Base-by-base conservation (phyloP, 441 rosid genomes). In the Eugenia klotzschiana region DNA sequence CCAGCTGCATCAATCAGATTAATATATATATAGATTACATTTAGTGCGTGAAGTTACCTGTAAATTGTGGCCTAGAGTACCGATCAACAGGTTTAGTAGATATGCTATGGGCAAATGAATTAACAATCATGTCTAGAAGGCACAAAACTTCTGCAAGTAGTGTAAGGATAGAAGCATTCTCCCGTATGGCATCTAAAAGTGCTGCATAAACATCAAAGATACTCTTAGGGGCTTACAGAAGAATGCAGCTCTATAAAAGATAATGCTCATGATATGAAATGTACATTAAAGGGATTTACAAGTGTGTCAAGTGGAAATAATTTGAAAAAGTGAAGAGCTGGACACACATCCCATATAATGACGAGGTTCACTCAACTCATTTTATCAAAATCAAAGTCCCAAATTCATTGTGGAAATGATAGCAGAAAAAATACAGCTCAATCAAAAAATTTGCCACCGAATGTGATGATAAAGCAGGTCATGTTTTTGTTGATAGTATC, bases 111-210 rank as follows among this genome's bases (percentile, higher is more conserved):
- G 99, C 97, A 91, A 97, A 97, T 86, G 99, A 95, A 90, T 95
- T 97, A 50, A 95, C 97, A 85, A 97, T 91, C 99, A 97, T 92
- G 89, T 97, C 99, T 85, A 97, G 88, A 49, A 97, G 99, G 90
- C 98, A 94, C 82, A 95, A 87, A 86, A 92, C 97, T 90, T 97
- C 99, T 20, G 98, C 97, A 83, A 97, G 96, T 86, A 97, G 87
- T 26, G 96, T 94, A 80, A 97, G 98, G 82, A 88, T 88, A 49
- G 97, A 92, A 69, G 93, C 89, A 85, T 94, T 93, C 90, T 92
- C 93, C 89, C 98, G 91, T 91, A 95, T 91, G 82, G 91, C 89
- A 88, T 94, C 98, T 89, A 95, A 86, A 56, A 97, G 92, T 49
- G 92, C 99, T 97, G 93, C 87, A 91, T 82, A 33, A 64, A 69